Evolutionary conservation across 2,329 filamentous ascomycete species (phyloP).

Genomic region (Calonectria honghensis): DNA sequence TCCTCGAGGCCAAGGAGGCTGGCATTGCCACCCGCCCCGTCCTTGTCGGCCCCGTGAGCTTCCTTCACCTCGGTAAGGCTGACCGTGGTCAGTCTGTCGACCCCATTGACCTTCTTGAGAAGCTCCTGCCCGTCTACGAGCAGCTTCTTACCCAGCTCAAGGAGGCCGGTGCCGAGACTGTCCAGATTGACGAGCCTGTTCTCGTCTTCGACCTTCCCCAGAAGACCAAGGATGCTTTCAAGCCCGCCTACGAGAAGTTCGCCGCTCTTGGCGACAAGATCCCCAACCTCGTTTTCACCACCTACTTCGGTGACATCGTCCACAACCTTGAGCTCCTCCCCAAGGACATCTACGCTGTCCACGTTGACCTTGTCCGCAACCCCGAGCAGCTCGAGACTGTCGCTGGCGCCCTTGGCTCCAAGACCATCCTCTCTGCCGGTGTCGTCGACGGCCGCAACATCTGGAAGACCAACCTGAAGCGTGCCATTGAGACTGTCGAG

Average conservation of each 20-base stretch:
- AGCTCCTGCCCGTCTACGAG: conserved; percentile 95
- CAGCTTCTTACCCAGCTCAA: conserved; percentile 96
- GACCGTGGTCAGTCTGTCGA: conserved; percentile 95
- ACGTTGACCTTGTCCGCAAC: conserved; percentile 98
- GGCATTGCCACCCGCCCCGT: conserved; percentile 95
- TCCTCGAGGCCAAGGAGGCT: conserved; percentile 98
- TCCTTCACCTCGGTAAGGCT: conserved; percentile 98
- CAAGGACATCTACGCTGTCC: conserved; percentile 87
- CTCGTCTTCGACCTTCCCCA: conserved; percentile 94
- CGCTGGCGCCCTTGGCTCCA: conserved; percentile 86
- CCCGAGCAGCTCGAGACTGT: conserved; percentile 97
- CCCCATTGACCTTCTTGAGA: conserved; percentile 94
- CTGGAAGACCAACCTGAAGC: conserved; percentile 99
- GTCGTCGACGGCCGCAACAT: conserved; percentile 99
- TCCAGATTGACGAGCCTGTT: conserved; percentile 98
- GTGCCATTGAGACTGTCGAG: conserved; percentile 93
- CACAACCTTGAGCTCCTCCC: conserved; percentile 97
- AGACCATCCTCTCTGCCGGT: conserved; percentile 94
- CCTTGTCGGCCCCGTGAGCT: conserved; percentile 95
- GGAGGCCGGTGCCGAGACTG: conserved; percentile 94
- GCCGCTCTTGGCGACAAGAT: conserved; percentile 84
- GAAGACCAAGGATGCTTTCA: conserved; percentile 97
- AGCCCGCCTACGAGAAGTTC: conserved; percentile 96
- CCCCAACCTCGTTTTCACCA: conserved; percentile 92
- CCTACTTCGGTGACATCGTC: conserved; percentile 99